phyloP scores from a whole-genome alignment of 371 early-diverging fungal genomes.

The Phascolomyces articulosus region DNA sequence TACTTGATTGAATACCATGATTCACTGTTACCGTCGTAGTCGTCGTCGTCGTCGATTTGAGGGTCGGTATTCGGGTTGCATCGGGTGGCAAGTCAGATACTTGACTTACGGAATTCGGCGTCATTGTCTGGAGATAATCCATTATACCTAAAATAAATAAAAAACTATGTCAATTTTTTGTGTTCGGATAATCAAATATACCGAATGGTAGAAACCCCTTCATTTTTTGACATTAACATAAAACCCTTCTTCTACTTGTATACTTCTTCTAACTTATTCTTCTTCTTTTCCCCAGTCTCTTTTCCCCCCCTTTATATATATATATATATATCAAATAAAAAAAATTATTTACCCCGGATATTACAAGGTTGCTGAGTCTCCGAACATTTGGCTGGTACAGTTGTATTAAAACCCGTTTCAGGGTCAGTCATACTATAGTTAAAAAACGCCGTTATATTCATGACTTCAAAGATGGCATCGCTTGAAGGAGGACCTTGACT shows the following conservation, averaged over 20 bases:
- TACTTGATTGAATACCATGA: too few relatives aligned
- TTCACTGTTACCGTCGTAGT: neutral
- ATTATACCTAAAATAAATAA: neutral
- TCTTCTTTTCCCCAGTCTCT: too few relatives aligned
- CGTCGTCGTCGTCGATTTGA: neutral
- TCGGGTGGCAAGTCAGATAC: neutral
- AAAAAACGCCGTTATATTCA: slow-evolving; percentile 25
- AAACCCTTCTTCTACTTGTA: too few relatives aligned
- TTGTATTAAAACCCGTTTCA: slow-evolving; percentile 1
- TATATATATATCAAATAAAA: slow-evolving; percentile 1
- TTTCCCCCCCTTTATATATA: slow-evolving; percentile 2
- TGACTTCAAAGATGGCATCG: slow-evolving; percentile 21
- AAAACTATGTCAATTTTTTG: too few relatives aligned
- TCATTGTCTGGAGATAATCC: neutral
- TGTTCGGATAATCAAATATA: too few relatives aligned
- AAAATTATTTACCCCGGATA: slow-evolving; percentile 12
- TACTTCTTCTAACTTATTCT: too few relatives aligned
- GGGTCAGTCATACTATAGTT: slow-evolving; percentile 15
- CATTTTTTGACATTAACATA: too few relatives aligned
- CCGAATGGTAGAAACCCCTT: too few relatives aligned
- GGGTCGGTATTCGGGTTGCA: neutral
- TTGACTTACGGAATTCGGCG: neutral
- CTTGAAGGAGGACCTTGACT: slow-evolving; percentile 30
- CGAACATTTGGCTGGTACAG: slow-evolving; percentile 4
- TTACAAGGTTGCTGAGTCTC: slow-evolving; percentile 13